Conservation (phyloP, 768 basidiomycete genomes). For the Aureoboletus auriporus region DNA sequence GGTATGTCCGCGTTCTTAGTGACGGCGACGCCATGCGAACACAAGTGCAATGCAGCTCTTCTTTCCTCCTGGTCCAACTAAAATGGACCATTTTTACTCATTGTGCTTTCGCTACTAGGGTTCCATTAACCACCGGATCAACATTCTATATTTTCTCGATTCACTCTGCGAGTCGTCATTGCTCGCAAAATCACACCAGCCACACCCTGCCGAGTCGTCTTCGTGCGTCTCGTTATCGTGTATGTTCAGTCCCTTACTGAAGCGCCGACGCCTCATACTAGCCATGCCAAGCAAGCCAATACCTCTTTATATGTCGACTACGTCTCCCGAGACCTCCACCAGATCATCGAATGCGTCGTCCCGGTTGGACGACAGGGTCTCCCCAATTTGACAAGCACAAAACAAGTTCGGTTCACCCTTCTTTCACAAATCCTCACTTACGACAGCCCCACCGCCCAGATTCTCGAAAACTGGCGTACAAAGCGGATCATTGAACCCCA, state of each 20-base stretch:
- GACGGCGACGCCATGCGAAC: too few species aligned
- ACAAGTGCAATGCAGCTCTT: not conserved
- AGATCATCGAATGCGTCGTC: slow-evolving; percentile 82
- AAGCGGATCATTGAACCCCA: slow-evolving; percentile 82
- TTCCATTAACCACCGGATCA: slow-evolving; percentile 87
- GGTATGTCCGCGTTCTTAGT: slow-evolving; percentile 34
- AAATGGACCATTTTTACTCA: not conserved
- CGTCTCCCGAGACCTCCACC: slow-evolving; percentile 70
- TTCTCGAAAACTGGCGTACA: slow-evolving; percentile 86
- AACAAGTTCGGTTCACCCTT: slow-evolving; percentile 57
- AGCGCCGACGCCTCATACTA: not conserved
- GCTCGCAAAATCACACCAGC: slow-evolving; percentile 54
- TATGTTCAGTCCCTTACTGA: not conserved
- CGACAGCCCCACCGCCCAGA: slow-evolving; percentile 38
- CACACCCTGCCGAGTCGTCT: slow-evolving; percentile 24
- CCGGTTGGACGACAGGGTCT: slow-evolving; percentile 85
- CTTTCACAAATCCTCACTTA: not conserved
- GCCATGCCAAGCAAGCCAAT: slow-evolving; percentile 32
- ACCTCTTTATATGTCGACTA: slow-evolving; percentile 71
- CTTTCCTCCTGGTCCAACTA: not conserved
- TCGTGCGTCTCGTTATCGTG: slow-evolving; percentile 11
- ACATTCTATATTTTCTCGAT: slow-evolving; percentile 89
- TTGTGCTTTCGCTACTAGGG: slow-evolving; percentile 42
- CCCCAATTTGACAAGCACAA: slow-evolving; percentile 82
- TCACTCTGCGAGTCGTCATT: slow-evolving; percentile 79